phyloP scores from a whole-genome alignment of 2,329 filamentous ascomycete species.

The Fusarium redolens region DNA sequence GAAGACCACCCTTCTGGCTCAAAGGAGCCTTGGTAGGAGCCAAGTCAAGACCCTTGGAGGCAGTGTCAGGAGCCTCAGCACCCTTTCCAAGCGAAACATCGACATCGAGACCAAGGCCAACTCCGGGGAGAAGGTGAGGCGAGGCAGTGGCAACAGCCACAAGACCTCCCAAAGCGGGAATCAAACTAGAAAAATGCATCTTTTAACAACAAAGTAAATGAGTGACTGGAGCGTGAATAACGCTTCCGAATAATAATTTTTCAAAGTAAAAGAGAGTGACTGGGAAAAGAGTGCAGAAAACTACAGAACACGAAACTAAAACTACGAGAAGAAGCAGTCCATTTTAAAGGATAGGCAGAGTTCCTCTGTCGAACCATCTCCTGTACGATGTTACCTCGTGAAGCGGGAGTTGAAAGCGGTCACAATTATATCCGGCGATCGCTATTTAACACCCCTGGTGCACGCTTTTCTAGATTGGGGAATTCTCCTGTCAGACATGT shows the following conservation, averaged over 20 bases:
- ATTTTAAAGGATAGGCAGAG: slow-evolving; percentile 4
- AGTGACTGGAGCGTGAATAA: slow-evolving; percentile 36
- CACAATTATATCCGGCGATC: slow-evolving; percentile 29
- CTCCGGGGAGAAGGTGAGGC: slow-evolving; percentile 24
- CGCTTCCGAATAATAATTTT: slow-evolving; percentile 11
- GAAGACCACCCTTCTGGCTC: neutral
- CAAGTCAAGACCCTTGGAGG: neutral
- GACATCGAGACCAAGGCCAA: neutral
- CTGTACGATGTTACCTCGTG: slow-evolving; percentile 8
- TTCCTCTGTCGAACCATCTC: neutral
- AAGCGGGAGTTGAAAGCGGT: neutral
- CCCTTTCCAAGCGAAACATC: slow-evolving; percentile 3
- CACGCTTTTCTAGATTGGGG: neutral
- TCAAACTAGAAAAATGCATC: slow-evolving; percentile 31
- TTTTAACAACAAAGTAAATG: slow-evolving; percentile 33
- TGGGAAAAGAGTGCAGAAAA: slow-evolving; percentile 22
- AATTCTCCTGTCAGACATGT: slow-evolving; percentile 14
- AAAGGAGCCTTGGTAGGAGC: neutral
- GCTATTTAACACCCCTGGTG: slow-evolving; percentile 19
- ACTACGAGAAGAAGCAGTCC: neutral
- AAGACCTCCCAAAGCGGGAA: slow-evolving; percentile 32
- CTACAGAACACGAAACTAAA: neutral
- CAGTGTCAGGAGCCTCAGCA: neutral
- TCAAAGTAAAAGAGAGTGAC: slow-evolving; percentile 31
- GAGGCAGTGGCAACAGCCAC: slow-evolving; percentile 35